These are phyloP conservation scores for Uncinocarpus reesii DNA, from an alignment of 2,329 filamentous ascomycete species.

Conservation along the genomic window DNA sequence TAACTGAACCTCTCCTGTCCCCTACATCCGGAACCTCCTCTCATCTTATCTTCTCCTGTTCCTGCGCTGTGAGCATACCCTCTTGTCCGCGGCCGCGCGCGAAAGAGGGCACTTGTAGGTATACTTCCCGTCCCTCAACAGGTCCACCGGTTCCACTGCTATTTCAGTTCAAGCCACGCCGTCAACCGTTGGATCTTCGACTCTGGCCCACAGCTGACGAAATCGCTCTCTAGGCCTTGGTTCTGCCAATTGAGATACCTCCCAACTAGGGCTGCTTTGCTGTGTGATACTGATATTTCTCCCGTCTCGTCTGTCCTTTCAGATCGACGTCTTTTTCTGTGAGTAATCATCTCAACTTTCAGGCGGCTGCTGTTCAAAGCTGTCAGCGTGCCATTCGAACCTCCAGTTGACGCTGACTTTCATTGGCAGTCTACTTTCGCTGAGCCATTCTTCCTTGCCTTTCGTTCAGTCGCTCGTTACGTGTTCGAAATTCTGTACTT, in stretches of 20 bases:
- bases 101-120: too few species aligned
- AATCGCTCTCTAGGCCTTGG: not conserved
- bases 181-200: conserved; percentile 1
- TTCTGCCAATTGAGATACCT: not conserved
- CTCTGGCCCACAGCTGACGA: conserved; percentile 3
- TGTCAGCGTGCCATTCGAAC: too few species aligned
- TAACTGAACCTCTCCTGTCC: not conserved
- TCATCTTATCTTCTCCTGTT: not conserved
- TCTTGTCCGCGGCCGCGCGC: too few species aligned
- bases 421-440: not conserved
- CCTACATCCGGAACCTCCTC: not conserved
- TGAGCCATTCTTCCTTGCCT: not conserved
- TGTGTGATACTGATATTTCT: too few species aligned
- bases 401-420: too few species aligned
- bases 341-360: not conserved
- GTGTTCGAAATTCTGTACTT: too few species aligned
- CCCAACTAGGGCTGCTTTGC: too few species aligned
- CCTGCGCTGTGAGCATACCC: not conserved
- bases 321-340: not conserved
- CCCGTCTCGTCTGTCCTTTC: not conserved
- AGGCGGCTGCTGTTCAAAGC: too few species aligned
- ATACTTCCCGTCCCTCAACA: not conserved
- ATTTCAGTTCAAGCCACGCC: not conserved
- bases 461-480: conserved; percentile 6
- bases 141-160: conserved; percentile 9